phyloP scores from a whole-genome alignment of 164 flowering plant genomes.

The Stephania japonica region DNA sequence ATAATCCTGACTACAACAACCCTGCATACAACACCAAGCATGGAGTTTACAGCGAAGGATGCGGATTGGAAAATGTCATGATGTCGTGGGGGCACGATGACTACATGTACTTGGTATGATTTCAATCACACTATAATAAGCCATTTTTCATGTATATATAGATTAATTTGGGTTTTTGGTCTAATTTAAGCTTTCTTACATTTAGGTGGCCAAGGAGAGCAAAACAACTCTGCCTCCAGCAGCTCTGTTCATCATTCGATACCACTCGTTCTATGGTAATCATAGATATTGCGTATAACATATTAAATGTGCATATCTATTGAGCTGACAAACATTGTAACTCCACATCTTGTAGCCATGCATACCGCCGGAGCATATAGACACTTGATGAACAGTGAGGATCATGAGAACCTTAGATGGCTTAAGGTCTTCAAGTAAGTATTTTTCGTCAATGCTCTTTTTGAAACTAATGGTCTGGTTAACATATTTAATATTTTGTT shows the following conservation, averaged over 20 bases:
- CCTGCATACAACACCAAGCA: constrained; percentile 45
- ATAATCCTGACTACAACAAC: constrained; percentile 43
- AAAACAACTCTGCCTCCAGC: constrained; percentile 54
- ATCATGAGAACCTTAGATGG: constrained; percentile 61
- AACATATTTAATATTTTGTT: not conserved
- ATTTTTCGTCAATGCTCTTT: not conserved
- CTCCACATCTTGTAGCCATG: constrained; percentile 40
- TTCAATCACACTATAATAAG: not conserved
- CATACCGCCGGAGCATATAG: constrained; percentile 54
- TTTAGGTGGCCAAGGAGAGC: constrained; percentile 59
- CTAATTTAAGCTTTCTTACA: not conserved
- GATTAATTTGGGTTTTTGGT: not conserved
- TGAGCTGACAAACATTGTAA: constrained; percentile 4
- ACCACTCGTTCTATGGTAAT: constrained; percentile 66
- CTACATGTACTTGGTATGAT: constrained; percentile 61
- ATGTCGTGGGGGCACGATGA: constrained; percentile 76
- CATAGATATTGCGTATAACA: not conserved
- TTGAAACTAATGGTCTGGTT: not conserved
- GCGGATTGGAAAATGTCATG: constrained; percentile 52
- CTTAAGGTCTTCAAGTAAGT: constrained; percentile 55
- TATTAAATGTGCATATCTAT: not conserved
- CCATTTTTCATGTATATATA: not conserved
- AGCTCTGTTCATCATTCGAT: constrained; percentile 51
- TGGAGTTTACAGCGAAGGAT: constrained; percentile 50
- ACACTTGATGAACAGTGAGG: constrained; percentile 68